phyloP scores from a whole-genome alignment of 371 early-diverging fungal genomes.

The Mucor irregularis region DNA sequence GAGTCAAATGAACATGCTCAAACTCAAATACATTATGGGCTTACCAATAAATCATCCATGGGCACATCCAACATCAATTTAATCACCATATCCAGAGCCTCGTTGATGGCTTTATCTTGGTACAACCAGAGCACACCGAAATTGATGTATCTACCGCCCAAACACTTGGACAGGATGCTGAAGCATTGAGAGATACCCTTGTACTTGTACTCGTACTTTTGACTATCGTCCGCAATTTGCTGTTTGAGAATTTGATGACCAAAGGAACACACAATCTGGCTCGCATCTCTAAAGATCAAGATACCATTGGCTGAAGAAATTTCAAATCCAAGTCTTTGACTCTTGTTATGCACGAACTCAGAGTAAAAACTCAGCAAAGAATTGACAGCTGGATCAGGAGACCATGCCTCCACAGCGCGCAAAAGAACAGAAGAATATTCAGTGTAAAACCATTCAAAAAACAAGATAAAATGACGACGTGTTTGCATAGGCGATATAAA shows the following conservation, averaged over 20 bases:
- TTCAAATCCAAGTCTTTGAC: slow-evolving; percentile 84
- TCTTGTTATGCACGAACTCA: slow-evolving; percentile 81
- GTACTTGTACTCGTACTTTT: slow-evolving; percentile 57
- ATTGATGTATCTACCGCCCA: slow-evolving; percentile 85
- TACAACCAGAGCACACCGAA: slow-evolving; percentile 94
- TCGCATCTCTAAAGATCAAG: slow-evolving; percentile 86
- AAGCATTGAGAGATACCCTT: slow-evolving; percentile 82
- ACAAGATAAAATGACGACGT: slow-evolving; percentile 63
- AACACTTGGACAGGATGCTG: slow-evolving; percentile 66
- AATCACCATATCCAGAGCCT: slow-evolving; percentile 67
- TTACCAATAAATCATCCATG: slow-evolving; percentile 72
- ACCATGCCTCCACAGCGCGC: slow-evolving; percentile 72
- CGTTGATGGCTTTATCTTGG: slow-evolving; percentile 81
- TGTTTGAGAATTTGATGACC: slow-evolving; percentile 43
- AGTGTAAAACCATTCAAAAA: slow-evolving; percentile 88
- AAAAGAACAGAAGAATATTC: slow-evolving; percentile 63
- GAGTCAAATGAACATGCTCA: not conserved
- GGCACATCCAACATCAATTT: slow-evolving; percentile 76
- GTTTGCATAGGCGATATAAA: slow-evolving; percentile 70
- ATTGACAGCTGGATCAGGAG: slow-evolving; percentile 64
- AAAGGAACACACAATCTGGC: slow-evolving; percentile 56
- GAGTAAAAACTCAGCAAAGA: slow-evolving; percentile 74
- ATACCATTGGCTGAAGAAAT: slow-evolving; percentile 86
- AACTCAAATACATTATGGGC: no score
- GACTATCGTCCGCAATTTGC: slow-evolving; percentile 22